Evolutionary conservation across 306 rosid species (phyloP).

Genomic region (Rosa persica): DNA sequence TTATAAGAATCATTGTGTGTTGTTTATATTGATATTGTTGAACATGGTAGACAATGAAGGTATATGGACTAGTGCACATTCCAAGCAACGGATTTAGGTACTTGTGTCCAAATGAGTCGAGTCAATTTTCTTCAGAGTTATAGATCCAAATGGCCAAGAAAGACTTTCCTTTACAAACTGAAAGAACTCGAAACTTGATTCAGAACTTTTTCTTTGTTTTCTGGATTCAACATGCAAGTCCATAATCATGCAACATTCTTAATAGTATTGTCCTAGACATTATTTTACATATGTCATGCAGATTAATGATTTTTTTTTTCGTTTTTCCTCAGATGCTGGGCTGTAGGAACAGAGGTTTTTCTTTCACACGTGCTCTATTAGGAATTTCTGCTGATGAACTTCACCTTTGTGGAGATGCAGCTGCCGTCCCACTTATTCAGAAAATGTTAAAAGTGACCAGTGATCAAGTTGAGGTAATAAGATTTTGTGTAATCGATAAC

Average conservation of each 20-base stretch:
- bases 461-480: constrained; percentile 75
- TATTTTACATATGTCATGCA: neutral
- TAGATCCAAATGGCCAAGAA: neutral
- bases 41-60: neutral
- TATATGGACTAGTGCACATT: neutral
- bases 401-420: constrained; percentile 98
- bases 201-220: neutral
- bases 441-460: constrained; percentile 75
- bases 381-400: constrained; percentile 93
- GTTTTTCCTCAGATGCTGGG: constrained; percentile 73
- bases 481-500: constrained; percentile 9
- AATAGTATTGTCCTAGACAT: neutral
- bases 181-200: neutral
- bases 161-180: neutral
- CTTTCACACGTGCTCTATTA: constrained; percentile 87
- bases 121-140: neutral
- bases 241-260: neutral
- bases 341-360: constrained; percentile 70
- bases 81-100: neutral
- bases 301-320: constrained; percentile 16
- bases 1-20: constrained; percentile 10
- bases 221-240: neutral
- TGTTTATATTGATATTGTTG: neutral
- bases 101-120: neutral
- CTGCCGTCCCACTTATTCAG: constrained; percentile 78